phyloP scores from a whole-genome alignment of 129 eudicot species.

The Cynara cardunculus region DNA sequence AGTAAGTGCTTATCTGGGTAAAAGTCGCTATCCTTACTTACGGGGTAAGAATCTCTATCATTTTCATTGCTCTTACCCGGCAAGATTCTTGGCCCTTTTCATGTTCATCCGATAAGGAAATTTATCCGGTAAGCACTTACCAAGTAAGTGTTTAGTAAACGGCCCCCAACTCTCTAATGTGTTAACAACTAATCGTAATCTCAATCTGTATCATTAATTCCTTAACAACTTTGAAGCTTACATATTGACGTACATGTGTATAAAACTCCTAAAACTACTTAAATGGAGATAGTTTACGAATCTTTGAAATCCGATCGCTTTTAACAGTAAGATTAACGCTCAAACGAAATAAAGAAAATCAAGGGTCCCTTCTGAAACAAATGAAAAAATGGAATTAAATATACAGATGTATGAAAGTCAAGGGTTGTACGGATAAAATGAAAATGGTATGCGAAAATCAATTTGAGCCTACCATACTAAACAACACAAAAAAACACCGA shows the following conservation, averaged over 20 bases:
- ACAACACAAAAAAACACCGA: background rate
- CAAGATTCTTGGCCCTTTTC: too few species aligned
- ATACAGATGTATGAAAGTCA: background rate
- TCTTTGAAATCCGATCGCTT: background rate
- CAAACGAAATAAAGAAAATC: background rate
- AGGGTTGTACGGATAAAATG: conserved; percentile 3
- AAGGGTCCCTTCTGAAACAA: background rate
- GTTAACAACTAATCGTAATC: background rate
- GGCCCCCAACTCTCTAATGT: background rate
- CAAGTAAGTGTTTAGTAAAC: too few species aligned
- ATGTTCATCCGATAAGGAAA: too few species aligned
- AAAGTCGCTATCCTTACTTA: too few species aligned
- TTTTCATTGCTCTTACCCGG: too few species aligned
- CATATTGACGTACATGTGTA: background rate
- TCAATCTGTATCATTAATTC: background rate
- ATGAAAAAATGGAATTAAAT: background rate
- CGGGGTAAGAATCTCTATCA: too few species aligned
- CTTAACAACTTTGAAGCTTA: background rate
- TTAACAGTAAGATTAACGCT: background rate
- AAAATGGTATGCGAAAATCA: conserved; percentile 18
- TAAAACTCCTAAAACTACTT: background rate
- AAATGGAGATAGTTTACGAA: background rate
- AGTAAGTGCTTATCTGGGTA: too few species aligned
- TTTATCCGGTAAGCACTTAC: too few species aligned
- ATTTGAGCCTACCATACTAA: conserved; percentile 15